Conservation (phyloP, 345 rosid genomes). For the Anastatica hierochuntica region DNA sequence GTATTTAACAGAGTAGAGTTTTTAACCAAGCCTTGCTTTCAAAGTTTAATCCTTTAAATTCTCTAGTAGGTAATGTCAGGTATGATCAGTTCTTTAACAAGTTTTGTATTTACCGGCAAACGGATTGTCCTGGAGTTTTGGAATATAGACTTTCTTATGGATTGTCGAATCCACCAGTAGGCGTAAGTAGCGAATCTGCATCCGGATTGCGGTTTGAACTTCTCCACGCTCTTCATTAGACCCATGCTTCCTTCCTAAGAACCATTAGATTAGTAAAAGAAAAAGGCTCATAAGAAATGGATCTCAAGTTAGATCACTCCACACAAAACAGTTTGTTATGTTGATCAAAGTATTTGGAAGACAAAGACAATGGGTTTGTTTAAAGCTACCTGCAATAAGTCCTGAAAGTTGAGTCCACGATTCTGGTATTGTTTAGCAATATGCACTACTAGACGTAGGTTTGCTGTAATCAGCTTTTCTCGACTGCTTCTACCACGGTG, state of each 20-base stretch:
- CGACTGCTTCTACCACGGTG: conserved; percentile 51
- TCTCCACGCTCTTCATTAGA: conserved; percentile 77
- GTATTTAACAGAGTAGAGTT: conserved; percentile 17
- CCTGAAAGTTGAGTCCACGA: conserved; percentile 74
- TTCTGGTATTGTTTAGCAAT: conserved; percentile 72
- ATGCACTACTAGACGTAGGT: conserved; percentile 77
- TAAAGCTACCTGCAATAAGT: conserved; percentile 62
- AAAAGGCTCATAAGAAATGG: not conserved
- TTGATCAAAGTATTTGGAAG: not conserved
- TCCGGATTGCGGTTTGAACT: conserved; percentile 75
- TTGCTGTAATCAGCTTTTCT: conserved; percentile 60
- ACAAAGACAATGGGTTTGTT: not conserved
- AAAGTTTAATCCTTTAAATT: not conserved
- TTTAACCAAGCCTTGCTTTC: conserved; percentile 1
- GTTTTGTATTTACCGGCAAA: conserved; percentile 53
- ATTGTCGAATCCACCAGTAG: conserved; percentile 88
- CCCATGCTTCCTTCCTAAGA: conserved; percentile 81
- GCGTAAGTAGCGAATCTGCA: conserved; percentile 83
- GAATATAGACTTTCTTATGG: conserved; percentile 62
- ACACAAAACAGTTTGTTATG: too few species aligned
- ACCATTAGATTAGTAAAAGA: conserved; percentile 8
- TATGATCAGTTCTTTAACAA: not conserved
- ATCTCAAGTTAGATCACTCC: not conserved
- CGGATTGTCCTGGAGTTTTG: conserved; percentile 73
- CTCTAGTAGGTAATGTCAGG: too few species aligned